Evolutionary conservation across 768 basidiomycete genomes (phyloP).

Genomic region (Galerina sulciceps): DNA sequence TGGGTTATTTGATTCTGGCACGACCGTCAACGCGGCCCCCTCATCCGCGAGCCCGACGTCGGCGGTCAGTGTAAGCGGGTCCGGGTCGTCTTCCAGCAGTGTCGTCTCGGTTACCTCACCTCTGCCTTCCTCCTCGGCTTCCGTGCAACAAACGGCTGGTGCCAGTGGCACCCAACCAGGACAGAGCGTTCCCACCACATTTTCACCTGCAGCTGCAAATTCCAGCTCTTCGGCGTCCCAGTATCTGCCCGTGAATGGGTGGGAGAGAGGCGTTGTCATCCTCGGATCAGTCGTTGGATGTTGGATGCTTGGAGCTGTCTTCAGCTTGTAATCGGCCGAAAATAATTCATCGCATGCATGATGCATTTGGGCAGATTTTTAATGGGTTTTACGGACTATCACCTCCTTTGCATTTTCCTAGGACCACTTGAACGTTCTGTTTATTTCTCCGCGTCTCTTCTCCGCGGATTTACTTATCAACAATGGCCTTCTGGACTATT

Average conservation of each 20-base stretch:
- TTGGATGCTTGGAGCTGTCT: conserved; percentile 26
- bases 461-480: neutral
- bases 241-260: conserved; percentile 15
- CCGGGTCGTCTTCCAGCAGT: conserved; percentile 3
- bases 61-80: conserved; percentile 3
- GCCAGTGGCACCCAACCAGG: neutral
- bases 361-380: neutral
- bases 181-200: neutral
- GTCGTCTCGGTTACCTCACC: neutral
- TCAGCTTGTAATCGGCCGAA: conserved; percentile 26
- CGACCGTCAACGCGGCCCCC: conserved; percentile 25
- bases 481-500: neutral
- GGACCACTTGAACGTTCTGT: neutral
- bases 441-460: neutral
- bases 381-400: neutral
- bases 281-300: conserved; percentile 28
- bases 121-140: conserved; percentile 7
- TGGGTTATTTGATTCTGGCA: conserved; percentile 34
- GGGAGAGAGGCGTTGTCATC: conserved; percentile 27
- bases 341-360: neutral
- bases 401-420: neutral
- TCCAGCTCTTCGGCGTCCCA: conserved; percentile 13
- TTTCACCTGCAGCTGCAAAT: conserved; percentile 2
- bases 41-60: conserved; percentile 19
- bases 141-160: conserved; percentile 8